Evolutionary conservation across 768 basidiomycete species (phyloP), one percentile per base, ranked within the genome.

Genomic region (Coprinellus micaceus): DNA sequence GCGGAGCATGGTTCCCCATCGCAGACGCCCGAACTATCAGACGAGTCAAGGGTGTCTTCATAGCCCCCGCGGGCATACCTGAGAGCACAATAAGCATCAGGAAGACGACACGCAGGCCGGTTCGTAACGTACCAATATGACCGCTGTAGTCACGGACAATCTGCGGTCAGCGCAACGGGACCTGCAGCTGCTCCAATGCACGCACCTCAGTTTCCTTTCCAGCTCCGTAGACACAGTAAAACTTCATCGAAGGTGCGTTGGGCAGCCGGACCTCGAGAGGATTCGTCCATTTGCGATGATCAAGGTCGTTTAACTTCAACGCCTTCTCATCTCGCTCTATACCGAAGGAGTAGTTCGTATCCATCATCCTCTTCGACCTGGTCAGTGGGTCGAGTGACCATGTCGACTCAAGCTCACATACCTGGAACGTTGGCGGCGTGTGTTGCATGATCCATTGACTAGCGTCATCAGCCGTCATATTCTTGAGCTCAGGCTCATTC

Each of bases 151-250:
- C n/a, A n/a, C n/a, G 54, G 22, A 22, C 44, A 43, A 44, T 33
- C 50, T 39, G 39, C 7, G 25, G 37, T 57, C 52, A 48, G 30
- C 37, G 44, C 47, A 36, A 33, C 24, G 46, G 37, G 40, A 21
- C 12, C 43, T n/a, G 19, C 33, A 33, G 13, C 43, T 45, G n/a
- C 1, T 11, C n/a, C 21, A 54, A 55, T 39, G 56, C 52, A 54
- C 80, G 60, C 37, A 85, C 90, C 81, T 97, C 94, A 0, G 94
- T 99, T 63, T 94, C 90, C 67, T 98, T 98, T 19, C 96, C 96
- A 61, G 92, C 88, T 0, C 96, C 96, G 72, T 98, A 98, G 2
- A 94, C 82, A 60, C 95, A 98, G 68, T 86, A 90, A 26, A 96
- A 86, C 66, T 88, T 91, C 86, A 97, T 89, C 4, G 87, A 89